phyloP scores from a whole-genome alignment of 805 yeast species.

The Cyberlindnera maritima region DNA sequence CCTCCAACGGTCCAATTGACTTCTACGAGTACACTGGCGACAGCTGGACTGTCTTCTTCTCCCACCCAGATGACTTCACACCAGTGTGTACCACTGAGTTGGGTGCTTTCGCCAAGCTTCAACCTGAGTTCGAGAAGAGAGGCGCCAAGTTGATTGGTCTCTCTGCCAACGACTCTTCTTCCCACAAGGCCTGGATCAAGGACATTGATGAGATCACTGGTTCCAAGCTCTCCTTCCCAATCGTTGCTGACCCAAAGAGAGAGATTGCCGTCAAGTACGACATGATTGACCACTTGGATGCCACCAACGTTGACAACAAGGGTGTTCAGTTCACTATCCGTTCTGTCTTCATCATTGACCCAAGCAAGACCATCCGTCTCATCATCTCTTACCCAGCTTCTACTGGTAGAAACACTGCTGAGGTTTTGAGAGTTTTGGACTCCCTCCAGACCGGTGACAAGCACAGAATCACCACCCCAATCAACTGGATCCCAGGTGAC shows the following conservation, averaged over 20 bases:
- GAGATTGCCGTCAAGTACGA: constrained; percentile 61
- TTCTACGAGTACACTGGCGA: constrained; percentile 63
- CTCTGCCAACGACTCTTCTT: constrained; percentile 59
- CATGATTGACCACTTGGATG: constrained; percentile 71
- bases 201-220: constrained; percentile 71
- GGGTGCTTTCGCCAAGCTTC: constrained; percentile 71
- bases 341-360: constrained; percentile 71
- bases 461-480: constrained; percentile 64
- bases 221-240: constrained; percentile 56
- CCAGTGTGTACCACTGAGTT: constrained; percentile 80
- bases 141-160: constrained; percentile 66
- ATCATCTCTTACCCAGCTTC: constrained; percentile 70
- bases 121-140: constrained; percentile 65
- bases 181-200: constrained; percentile 66
- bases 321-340: constrained; percentile 67
- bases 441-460: constrained; percentile 65
- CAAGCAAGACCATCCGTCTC: constrained; percentile 58
- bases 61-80: constrained; percentile 77
- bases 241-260: constrained; percentile 63
- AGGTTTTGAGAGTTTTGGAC: constrained; percentile 66
- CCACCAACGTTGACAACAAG: constrained; percentile 60
- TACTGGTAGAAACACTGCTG: constrained; percentile 75
- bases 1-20: constrained; percentile 60
- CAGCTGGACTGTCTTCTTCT: constrained; percentile 65
- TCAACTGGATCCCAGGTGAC: constrained; percentile 71